These are phyloP conservation scores for Globisporangium paddicum DNA, from an alignment of 352 stramenopile species.

Conservation along the genomic window DNA sequence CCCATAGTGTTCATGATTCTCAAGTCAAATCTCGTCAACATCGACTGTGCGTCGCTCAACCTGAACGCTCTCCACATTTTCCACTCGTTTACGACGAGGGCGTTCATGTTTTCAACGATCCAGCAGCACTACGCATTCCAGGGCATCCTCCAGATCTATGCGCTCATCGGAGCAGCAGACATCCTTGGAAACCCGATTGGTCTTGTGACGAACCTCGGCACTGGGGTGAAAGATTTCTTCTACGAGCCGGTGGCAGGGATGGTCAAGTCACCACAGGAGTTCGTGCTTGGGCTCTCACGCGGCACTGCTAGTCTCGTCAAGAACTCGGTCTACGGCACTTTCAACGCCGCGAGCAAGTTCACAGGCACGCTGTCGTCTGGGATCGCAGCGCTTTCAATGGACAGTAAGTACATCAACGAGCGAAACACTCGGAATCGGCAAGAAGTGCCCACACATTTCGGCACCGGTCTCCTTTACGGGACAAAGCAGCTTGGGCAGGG, in stretches of 20 bases:
- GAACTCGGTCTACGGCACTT: conserved; percentile 89
- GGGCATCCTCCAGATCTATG: conserved; percentile 78
- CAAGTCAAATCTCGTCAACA: conserved; percentile 64
- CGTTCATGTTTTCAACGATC: conserved; percentile 67
- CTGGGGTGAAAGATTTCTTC: conserved; percentile 89
- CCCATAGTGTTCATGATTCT: conserved; percentile 56
- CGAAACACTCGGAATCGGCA: conserved; percentile 71
- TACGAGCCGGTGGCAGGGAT: conserved; percentile 87
- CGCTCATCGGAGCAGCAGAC: conserved; percentile 62
- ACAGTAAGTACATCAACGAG: conserved; percentile 85
- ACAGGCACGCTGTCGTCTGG: conserved; percentile 90
- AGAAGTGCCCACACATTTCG: conserved; percentile 82
- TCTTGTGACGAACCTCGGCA: conserved; percentile 83
- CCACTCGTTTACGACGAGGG: conserved; percentile 68
- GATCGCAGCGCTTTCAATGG: conserved; percentile 87
- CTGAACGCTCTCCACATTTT: conserved; percentile 82
- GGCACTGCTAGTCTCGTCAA: conserved; percentile 88
- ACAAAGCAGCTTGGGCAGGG: conserved; percentile 90
- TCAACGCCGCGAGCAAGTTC: conserved; percentile 92
- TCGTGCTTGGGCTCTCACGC: conserved; percentile 83
- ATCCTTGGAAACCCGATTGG: conserved; percentile 90
- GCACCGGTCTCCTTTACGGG: conserved; percentile 79
- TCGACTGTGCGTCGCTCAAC: conserved; percentile 75
- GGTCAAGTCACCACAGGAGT: conserved; percentile 84
- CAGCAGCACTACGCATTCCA: conserved; percentile 83